Percentiles rank a stretch among this genome's conserved stretches.
These are phyloP conservation scores for Yamadazyma dushanensis DNA, from an alignment of 1,139 yeast genomes.

Conservation along the genomic window DNA sequence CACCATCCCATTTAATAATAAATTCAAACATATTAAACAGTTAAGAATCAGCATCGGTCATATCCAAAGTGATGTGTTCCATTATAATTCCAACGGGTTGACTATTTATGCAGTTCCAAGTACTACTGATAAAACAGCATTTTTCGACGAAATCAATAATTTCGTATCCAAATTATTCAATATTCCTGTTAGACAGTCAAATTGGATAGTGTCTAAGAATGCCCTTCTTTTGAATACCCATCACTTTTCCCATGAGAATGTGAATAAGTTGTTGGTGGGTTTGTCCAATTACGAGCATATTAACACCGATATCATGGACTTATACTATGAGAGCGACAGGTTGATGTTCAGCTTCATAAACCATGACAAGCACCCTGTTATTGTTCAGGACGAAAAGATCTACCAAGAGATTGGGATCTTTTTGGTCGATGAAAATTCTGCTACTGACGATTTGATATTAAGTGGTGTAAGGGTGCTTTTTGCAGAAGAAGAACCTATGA, in stretches of 20 bases:
- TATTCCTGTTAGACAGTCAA: constrained; percentile 13
- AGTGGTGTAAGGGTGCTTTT: constrained; percentile 36
- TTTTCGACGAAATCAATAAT: constrained; percentile 21
- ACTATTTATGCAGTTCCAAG: constrained; percentile 30
- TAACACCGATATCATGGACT: constrained; percentile 17
- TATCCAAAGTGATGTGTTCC: constrained; percentile 22
- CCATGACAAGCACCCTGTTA: constrained; percentile 8
- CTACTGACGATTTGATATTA: constrained; percentile 34
- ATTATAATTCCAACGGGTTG: constrained; percentile 24
- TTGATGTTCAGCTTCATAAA: constrained; percentile 17
- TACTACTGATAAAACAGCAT: constrained; percentile 17
- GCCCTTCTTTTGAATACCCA: constrained; percentile 21
- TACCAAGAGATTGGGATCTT: constrained; percentile 39
- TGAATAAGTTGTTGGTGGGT: constrained; percentile 7
- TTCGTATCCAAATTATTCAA: constrained; percentile 20
- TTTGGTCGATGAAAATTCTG: constrained; percentile 28
- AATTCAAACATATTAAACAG: constrained; percentile 17
- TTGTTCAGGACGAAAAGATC: constrained; percentile 8
- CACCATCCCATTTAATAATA: constrained; percentile 10
- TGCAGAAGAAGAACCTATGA: constrained; percentile 20
- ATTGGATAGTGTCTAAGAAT: constrained; percentile 24
- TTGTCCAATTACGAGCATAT: constrained; percentile 8
- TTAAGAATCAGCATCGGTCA: constrained; percentile 26
- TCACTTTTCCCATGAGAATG: constrained; percentile 4
- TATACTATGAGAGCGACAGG: constrained; percentile 16